phyloP scores from a whole-genome alignment of 768 basidiomycete species.

The Xerocomellus intermedius region DNA sequence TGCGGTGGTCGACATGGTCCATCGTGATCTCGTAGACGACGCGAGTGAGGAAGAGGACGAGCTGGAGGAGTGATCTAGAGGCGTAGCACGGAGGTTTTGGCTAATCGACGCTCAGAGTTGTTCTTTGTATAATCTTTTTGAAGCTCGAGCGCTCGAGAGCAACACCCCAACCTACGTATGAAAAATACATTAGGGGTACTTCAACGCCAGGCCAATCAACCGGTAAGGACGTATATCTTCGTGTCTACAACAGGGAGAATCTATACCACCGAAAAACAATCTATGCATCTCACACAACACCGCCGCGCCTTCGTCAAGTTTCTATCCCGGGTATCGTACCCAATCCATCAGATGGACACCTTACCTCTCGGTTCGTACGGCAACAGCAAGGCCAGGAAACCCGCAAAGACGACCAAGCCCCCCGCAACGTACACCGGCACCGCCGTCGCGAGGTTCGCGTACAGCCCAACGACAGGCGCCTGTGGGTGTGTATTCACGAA shows the following conservation, averaged over 20 bases:
- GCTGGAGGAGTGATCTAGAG: conserved; percentile 40
- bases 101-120: not conserved
- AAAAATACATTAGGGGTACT: too few species aligned
- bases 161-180: too few species aligned
- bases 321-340: too few species aligned
- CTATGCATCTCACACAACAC: too few species aligned
- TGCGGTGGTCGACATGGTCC: conserved; percentile 63
- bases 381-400: conserved; percentile 56
- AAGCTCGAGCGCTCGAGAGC: too few species aligned
- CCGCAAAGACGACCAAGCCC: conserved; percentile 59
- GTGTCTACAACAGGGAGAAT: too few species aligned
- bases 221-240: too few species aligned
- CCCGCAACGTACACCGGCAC: conserved; percentile 75
- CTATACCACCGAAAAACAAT: too few species aligned
- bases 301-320: too few species aligned
- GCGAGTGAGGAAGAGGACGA: conserved; percentile 45
- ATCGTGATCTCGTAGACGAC: conserved; percentile 46
- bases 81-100: not conserved
- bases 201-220: too few species aligned
- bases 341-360: conserved; percentile 49
- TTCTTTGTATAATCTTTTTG: not conserved
- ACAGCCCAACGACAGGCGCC: conserved; percentile 73
- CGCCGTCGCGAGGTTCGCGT: conserved; percentile 59
- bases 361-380: conserved; percentile 78
- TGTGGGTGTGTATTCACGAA: conserved; percentile 18